These are phyloP conservation scores for Rosa chinensis DNA, from an alignment of 306 rosid genomes.

Conservation along the genomic window DNA sequence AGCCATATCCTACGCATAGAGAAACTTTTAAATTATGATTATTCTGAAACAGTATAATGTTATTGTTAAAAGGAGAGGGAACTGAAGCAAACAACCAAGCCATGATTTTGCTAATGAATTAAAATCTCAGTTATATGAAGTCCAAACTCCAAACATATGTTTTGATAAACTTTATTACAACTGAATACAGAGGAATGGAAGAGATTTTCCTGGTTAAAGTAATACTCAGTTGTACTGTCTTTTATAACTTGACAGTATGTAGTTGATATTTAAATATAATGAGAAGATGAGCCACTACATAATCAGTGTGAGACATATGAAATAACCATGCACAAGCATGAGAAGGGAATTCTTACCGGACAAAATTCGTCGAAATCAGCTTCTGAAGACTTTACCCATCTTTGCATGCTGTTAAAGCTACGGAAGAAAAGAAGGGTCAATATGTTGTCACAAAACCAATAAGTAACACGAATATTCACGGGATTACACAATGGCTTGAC, in stretches of 20 bases:
- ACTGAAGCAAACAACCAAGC: not conserved
- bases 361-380: constrained; percentile 9
- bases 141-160: not conserved
- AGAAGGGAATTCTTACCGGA: constrained; percentile 21
- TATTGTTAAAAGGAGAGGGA: not conserved
- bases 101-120: not conserved
- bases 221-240: not conserved
- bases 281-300: not conserved
- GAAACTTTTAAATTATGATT: not conserved
- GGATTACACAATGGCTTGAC: not conserved
- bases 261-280: not conserved
- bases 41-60: not conserved
- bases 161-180: not conserved
- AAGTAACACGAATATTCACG: not conserved
- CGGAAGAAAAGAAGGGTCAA: not conserved
- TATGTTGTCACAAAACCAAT: not conserved
- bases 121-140: not conserved
- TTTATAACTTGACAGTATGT: not conserved
- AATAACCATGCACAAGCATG: not conserved
- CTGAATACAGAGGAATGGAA: not conserved
- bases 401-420: constrained; percentile 15
- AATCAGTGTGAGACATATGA: not conserved
- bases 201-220: not conserved
- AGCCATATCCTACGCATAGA: constrained; percentile 7
- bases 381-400: constrained; percentile 8